Percentiles rank a stretch among this genome's conserved stretches.
Conservation (phyloP, 441 rosid species). For the Kokia cookei region DNA sequence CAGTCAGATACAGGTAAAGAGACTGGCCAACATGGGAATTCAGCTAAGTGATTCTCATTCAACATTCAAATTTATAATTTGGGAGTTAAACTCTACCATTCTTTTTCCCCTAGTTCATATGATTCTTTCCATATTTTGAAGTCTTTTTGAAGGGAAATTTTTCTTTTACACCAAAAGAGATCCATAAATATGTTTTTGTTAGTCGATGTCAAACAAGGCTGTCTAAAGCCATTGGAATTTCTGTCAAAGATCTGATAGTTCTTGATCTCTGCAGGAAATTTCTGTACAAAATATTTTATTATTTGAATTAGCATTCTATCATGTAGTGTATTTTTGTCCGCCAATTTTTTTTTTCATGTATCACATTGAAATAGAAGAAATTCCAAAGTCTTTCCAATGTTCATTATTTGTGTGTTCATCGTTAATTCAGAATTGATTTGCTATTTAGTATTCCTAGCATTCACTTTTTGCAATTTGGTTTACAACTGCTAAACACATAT, state of each 20-base stretch:
- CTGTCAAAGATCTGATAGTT: conserved; percentile 37
- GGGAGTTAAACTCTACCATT: conserved; percentile 25
- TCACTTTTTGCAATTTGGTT: background rate
- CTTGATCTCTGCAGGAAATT: conserved; percentile 34
- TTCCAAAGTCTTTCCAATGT: background rate
- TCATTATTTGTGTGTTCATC: background rate
- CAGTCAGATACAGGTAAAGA: conserved; percentile 65
- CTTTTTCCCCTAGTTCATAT: conserved; percentile 18
- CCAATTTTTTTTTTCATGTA: background rate
- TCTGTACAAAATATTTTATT: conserved; percentile 35
- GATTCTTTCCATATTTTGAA: conserved; percentile 1
- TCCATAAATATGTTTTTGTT: conserved; percentile 26
- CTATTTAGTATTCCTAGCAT: background rate
- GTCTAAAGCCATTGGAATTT: conserved; percentile 26
- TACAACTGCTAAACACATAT: background rate
- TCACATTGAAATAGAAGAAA: background rate
- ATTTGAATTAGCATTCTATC: conserved; percentile 16
- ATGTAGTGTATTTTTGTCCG: background rate
- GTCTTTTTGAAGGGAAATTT: conserved; percentile 27
- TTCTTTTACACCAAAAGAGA: conserved; percentile 18
- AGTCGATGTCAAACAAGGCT: conserved; percentile 32
- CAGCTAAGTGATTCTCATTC: conserved; percentile 37
- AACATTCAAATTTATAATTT: conserved; percentile 33
- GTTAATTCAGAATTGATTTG: background rate
- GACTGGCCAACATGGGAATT: conserved; percentile 32